phyloP scores from a whole-genome alignment of 345 rosid genomes.

The Eucalyptus viminalis region DNA sequence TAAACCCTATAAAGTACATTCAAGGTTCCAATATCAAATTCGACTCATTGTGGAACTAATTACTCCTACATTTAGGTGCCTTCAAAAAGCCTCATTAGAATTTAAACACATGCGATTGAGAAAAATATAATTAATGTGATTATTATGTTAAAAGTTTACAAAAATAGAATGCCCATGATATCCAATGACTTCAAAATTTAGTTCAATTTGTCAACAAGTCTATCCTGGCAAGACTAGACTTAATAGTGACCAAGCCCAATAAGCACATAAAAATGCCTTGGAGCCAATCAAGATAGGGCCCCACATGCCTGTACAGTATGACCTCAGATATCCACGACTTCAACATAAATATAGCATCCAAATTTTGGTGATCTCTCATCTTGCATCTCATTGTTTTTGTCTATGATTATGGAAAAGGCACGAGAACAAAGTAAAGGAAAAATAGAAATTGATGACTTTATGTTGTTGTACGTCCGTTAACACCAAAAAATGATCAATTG shows the following conservation, averaged over 20 bases:
- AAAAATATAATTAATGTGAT: not conserved
- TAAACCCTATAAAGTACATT: not conserved
- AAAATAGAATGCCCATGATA: not conserved
- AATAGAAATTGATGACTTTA: too few species aligned
- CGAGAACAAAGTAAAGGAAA: not conserved
- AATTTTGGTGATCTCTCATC: not conserved
- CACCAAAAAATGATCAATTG: too few species aligned
- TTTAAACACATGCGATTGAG: not conserved
- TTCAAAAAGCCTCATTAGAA: not conserved
- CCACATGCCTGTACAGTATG: too few species aligned
- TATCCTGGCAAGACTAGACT: not conserved
- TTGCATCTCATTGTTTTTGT: not conserved
- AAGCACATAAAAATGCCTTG: not conserved
- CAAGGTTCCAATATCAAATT: not conserved
- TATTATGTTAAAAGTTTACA: not conserved
- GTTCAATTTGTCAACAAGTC: not conserved
- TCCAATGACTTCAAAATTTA: not conserved
- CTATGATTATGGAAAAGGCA: not conserved
- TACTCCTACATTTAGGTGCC: not conserved
- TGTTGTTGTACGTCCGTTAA: too few species aligned
- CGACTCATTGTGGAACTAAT: fast-evolving
- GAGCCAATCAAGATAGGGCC: not conserved
- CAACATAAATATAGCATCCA: not conserved
- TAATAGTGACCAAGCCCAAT: not conserved
- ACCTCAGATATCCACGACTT: not conserved